Base-by-base conservation (phyloP, 345 rosid genomes). In the Acer negundo region DNA sequence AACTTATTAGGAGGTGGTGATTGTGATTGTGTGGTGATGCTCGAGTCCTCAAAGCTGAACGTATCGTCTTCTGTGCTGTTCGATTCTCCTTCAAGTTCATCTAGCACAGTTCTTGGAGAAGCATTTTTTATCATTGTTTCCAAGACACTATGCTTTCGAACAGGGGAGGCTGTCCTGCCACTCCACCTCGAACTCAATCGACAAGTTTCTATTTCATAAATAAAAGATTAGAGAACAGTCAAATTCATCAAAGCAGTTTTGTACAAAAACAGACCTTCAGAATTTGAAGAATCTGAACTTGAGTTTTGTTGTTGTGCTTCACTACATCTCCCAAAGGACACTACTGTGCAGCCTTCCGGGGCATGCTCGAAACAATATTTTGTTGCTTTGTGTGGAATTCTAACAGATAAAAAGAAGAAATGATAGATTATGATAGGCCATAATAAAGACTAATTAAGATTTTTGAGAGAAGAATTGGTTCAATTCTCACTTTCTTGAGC, bases 31-130 rank as follows among this genome's bases (percentile, higher is more conserved):
- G 90, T 73, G 47, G 89, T 73, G 44, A 78, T 79, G 78, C 82
- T 84, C 15, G 92, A 90, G 74, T 85, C 86, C 16, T 59, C 88
- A 3, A 80, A 56, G 80, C 91, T 89, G 12, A 82, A 89, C 67
- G 83, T 81, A 67, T 90, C 91, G 74, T 87, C 92, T 68, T 88
- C 93, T 28, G 91, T 88, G 62, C 83, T 85, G 63, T 85, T 86
- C 1, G 90, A 85, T 80, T 89, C 96, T 75, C 78, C 87, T 35
- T 87, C 88, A 12, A 90, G 77, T 80, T 70, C 82, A 81, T 79
- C 85, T 0, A 90, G 61, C 4, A 93, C 87, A 10, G 88, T 91
- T 69, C 86, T 89, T 8, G 97, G 94, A 26, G 95, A 93, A 76
- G 76, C 73, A 62, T 78, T 81, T 35, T 84, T 83, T 2, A 46